A percentile compares a stretch with the other conserved stretches of the same genome.
Conservation (phyloP, 179 eudicot species). For the Vitellaria paradoxa region DNA sequence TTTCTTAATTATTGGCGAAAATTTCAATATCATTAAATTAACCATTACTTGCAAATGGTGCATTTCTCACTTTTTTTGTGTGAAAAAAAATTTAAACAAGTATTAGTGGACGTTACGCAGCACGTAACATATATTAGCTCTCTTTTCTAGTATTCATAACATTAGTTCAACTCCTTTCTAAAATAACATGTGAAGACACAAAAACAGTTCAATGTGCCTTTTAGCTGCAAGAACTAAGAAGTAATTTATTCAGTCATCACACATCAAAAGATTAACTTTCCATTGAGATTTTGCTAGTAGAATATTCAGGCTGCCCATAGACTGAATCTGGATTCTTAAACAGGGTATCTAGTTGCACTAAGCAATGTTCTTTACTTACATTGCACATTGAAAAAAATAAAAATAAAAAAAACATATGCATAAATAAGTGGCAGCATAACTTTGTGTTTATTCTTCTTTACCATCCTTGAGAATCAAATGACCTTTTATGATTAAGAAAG, state of each 20-base stretch:
- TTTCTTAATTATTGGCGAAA: neutral
- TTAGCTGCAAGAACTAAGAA: too few species aligned
- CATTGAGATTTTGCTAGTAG: neutral
- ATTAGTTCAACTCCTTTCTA: neutral
- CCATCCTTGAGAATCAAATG: neutral
- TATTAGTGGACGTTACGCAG: neutral
- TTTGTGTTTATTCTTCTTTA: neutral
- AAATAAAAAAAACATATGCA: neutral
- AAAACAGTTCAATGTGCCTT: too few species aligned
- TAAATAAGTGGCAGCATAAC: neutral
- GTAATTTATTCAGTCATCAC: neutral
- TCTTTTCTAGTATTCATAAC: neutral
- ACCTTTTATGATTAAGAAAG: neutral
- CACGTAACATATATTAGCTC: neutral
- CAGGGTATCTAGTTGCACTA: neutral
- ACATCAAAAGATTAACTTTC: neutral
- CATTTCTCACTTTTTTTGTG: neutral
- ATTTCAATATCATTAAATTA: neutral
- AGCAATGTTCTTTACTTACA: neutral
- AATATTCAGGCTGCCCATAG: neutral
- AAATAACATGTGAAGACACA: too few species aligned
- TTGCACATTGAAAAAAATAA: neutral
- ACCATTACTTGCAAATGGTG: neutral
- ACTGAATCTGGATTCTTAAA: neutral
- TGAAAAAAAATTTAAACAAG: neutral